Evolutionary conservation across 345 rosid genomes (phyloP).

Genomic region (Euphorbia tirucalli): DNA sequence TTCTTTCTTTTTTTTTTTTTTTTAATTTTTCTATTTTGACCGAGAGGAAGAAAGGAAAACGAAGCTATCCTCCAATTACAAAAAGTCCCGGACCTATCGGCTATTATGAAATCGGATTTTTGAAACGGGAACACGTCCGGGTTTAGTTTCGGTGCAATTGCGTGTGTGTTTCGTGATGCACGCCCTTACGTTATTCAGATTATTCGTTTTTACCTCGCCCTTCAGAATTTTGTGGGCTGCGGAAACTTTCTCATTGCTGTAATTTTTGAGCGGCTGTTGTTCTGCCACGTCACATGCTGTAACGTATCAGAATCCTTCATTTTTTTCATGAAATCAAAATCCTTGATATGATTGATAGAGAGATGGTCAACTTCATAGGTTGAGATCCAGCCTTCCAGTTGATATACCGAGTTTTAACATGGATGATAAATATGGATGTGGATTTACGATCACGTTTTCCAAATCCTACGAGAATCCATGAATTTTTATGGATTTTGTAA

Average conservation of each 20-base stretch:
- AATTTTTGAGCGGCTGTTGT: neutral
- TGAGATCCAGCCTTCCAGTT: neutral
- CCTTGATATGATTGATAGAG: neutral
- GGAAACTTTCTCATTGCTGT: neutral
- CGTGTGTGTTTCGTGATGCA: constrained; percentile 34
- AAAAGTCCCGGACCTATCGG: constrained; percentile 65
- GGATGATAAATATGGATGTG: too few species aligned
- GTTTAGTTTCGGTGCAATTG: constrained; percentile 44
- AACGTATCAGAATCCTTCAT: neutral
- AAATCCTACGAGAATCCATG: too few species aligned
- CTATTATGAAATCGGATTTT: constrained; percentile 68
- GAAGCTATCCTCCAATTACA: constrained; percentile 19
- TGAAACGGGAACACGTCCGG: constrained; percentile 60
- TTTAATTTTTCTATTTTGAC: constrained; percentile 41
- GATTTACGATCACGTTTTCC: neutral
- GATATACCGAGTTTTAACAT: too few species aligned
- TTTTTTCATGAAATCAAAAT: neutral
- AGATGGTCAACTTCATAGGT: neutral
- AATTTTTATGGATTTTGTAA: too few species aligned
- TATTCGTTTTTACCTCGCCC: neutral
- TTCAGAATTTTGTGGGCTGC: neutral
- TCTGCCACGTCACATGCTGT: neutral
- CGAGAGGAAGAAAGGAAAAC: neutral
- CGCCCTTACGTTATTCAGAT: constrained; percentile 17
- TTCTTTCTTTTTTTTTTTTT: too few species aligned